Percentiles rank a stretch among this genome's conserved stretches.
Conservation (phyloP, 495 filamentous ascomycete genomes). For the Parmelia sp. region DNA sequence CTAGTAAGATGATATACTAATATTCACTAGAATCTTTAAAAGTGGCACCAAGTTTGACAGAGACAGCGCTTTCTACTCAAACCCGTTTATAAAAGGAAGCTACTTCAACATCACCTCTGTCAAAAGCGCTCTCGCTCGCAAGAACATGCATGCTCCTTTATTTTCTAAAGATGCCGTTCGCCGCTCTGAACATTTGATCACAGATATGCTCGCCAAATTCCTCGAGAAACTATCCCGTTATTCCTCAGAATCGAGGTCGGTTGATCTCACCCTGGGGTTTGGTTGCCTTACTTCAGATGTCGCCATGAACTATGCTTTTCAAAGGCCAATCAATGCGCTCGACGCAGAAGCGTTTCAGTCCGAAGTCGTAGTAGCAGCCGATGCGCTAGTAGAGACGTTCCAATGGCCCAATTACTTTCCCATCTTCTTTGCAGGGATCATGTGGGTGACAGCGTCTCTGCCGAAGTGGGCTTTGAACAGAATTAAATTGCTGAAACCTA, state of each 20-base stretch:
- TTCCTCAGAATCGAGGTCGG: not conserved
- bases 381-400: not conserved
- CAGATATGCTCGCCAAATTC: not conserved
- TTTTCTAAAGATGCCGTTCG: not conserved
- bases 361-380: not conserved
- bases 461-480: not conserved
- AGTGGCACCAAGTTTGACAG: not conserved
- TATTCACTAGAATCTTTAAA: not conserved
- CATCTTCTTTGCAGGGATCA: not conserved
- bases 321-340: not conserved
- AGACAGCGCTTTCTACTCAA: not conserved
- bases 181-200: constrained; percentile 1
- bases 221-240: not conserved
- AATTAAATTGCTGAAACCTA: not conserved
- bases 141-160: not conserved
- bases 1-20: not conserved
- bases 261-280: not conserved
- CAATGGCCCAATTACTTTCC: not conserved
- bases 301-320: not conserved
- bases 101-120: not conserved
- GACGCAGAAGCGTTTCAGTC: not conserved
- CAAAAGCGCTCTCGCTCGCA: not conserved
- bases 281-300: not conserved
- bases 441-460: not conserved
- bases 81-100: not conserved